phyloP scores from a whole-genome alignment of 116 monocot genomes.

The Trichopus zeylanicus region DNA sequence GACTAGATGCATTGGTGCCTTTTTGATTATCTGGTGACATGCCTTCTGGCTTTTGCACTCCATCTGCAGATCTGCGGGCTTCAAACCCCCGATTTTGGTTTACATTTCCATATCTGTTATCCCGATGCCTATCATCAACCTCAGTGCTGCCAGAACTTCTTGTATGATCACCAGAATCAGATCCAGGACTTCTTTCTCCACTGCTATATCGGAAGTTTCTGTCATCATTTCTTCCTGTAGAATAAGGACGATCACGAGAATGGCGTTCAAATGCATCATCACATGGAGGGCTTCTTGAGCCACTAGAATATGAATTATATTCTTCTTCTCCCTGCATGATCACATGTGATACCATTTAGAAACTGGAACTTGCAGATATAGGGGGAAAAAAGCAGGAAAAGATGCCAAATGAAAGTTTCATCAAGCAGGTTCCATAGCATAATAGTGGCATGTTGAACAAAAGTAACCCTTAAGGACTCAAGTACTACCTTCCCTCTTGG shows the following conservation, averaged over 20 bases:
- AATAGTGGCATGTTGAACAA: background rate
- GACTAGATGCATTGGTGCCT: conserved; percentile 25
- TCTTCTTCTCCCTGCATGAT: conserved; percentile 30
- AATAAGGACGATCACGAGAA: conserved; percentile 32
- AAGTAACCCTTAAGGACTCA: background rate
- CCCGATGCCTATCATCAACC: conserved; percentile 44
- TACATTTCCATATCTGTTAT: conserved; percentile 52
- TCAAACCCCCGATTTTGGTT: conserved; percentile 42
- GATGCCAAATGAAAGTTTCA: background rate
- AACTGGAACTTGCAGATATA: no score
- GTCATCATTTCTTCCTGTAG: conserved; percentile 49
- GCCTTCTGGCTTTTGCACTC: conserved; percentile 27
- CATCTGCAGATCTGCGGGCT: conserved; percentile 40
- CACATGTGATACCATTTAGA: background rate
- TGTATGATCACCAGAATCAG: conserved; percentile 51
- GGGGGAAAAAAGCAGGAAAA: background rate
- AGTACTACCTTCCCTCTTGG: conserved; percentile 42
- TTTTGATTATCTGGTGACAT: conserved; percentile 28
- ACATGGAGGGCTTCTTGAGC: conserved; percentile 55
- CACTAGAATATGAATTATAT: conserved; percentile 20
- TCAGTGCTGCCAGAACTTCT: conserved; percentile 61
- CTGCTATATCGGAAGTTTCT: conserved; percentile 36
- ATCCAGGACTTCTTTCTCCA: conserved; percentile 69
- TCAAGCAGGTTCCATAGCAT: background rate
- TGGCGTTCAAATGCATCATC: conserved; percentile 43